Evolutionary conservation across 2,329 filamentous ascomycete genomes (phyloP), one percentile per base, ranked within the genome.

Genomic region (Epichloe hybrida): DNA sequence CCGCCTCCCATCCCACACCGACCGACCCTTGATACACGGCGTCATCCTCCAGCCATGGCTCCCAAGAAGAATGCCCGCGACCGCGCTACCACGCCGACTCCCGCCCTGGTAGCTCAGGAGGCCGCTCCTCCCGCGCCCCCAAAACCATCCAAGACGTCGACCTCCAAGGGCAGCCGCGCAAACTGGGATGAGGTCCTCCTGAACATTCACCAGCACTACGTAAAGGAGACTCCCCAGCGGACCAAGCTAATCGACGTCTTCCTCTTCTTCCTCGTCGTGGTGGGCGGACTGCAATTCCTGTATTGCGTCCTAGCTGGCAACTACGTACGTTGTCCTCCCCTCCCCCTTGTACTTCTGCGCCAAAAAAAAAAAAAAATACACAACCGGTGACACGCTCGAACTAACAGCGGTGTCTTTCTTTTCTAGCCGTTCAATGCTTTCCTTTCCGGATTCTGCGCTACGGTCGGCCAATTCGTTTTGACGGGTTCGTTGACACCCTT

Each of bases 341-440:
- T n/a, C n/a, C n/a, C 5, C 39, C 2, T 42, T 44, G 21, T 13
- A 7, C n/a, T 17, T 15, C 4, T 27, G 11, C 31, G 17, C 20
- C n/a, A n/a, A n/a, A n/a, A n/a, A n/a, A n/a, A n/a, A n/a, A n/a
- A n/a, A n/a, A n/a, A n/a, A n/a, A n/a, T 11, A 12, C 31, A 54
- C 44, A 35, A 8, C 8, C 15, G 17, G 7, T 21, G 21, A 47
- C 27, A 23, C 31, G 6, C 8, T 13, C 13, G 5, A 52, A 36
- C 59, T 66, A 54, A 62, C 49, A 2, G 9, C 46, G n/a, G 34
- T 37, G 9, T 20, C 9, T 12, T 4, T 17, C 17, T 17, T 21
- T 37, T 17, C 7, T 52, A 97, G 91, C 93, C 93, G 9, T 98
- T 98, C 77, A 98, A 98, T 68, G 93, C 94, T 57, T 98, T 98